A percentile compares a stretch with the other conserved stretches of the same genome.
Evolutionary conservation across 2,329 filamentous ascomycete species (phyloP).

Genomic region (Emericellopsis cladophorae): DNA sequence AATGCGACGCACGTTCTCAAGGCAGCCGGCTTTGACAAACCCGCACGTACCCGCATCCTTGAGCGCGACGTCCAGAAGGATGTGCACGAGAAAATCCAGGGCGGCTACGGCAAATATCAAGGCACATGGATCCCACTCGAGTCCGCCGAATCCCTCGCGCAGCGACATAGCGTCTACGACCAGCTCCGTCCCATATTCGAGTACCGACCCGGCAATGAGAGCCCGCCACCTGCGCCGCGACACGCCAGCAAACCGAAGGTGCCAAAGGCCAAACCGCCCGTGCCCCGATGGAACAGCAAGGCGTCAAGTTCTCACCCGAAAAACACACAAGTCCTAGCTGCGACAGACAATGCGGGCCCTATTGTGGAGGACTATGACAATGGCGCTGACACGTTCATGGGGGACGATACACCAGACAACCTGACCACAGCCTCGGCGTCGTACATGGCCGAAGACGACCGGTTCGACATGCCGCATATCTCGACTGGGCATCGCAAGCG

Average conservation of each 20-base stretch:
- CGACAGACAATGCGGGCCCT: conserved; percentile 3
- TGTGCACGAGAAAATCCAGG: conserved; percentile 93
- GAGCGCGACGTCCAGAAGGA: conserved; percentile 97
- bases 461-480: conserved; percentile 55
- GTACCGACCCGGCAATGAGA: conserved; percentile 71
- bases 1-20: conserved; percentile 99
- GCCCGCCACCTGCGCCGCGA: conserved; percentile 85
- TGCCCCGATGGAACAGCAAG: conserved; percentile 42
- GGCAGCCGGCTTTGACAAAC: conserved; percentile 94
- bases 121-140: conserved; percentile 93
- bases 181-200: conserved; percentile 82
- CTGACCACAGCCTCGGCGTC: conserved; percentile 73
- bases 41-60: conserved; percentile 83
- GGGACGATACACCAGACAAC: conserved; percentile 75
- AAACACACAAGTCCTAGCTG: neutral
- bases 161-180: conserved; percentile 76
- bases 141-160: conserved; percentile 68
- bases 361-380: conserved; percentile 51
- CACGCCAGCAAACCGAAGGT: conserved; percentile 81
- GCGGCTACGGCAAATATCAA: conserved; percentile 97
- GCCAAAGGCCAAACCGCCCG: conserved; percentile 38
- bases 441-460: conserved; percentile 73
- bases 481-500: conserved; percentile 57
- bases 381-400: conserved; percentile 48
- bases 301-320: neutral